Evolutionary conservation across 805 yeast genomes (phyloP).

Genomic region (Myxozyma monticola): DNA sequence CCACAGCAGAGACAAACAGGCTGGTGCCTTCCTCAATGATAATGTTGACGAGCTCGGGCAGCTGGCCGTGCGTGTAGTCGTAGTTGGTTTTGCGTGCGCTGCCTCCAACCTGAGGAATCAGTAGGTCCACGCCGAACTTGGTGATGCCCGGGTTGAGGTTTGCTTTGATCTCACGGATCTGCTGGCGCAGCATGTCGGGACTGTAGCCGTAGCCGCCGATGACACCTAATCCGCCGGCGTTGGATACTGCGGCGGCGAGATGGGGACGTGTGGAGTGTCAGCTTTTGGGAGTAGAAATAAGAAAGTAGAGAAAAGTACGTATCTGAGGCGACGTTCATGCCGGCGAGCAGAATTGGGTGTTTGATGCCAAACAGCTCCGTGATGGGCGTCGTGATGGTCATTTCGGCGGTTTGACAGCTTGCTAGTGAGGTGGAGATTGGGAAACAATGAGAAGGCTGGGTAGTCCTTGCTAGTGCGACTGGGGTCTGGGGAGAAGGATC

Average conservation of each 20-base stretch:
- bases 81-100: conserved; percentile 35
- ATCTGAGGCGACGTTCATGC: conserved; percentile 36
- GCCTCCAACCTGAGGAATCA: conserved; percentile 36
- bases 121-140: conserved; percentile 34
- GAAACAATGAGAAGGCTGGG: no score
- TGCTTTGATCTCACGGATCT: conserved; percentile 31
- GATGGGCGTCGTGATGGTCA: conserved; percentile 32
- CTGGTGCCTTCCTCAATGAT: conserved; percentile 32
- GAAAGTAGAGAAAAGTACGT: background rate
- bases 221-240: conserved; percentile 37
- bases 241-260: conserved; percentile 35
- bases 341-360: conserved; percentile 35
- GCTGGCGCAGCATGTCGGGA: conserved; percentile 34
- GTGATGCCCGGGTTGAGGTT: conserved; percentile 30
- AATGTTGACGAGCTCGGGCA: conserved; percentile 30
- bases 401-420: conserved; percentile 1
- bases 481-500: no score
- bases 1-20: conserved; percentile 34
- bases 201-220: conserved; percentile 34
- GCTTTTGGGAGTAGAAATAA: background rate
- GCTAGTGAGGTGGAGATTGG: no score
- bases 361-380: conserved; percentile 33
- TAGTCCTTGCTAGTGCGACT: no score
- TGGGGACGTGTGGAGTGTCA: conserved; percentile 27
- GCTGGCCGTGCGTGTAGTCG: conserved; percentile 33